Evolutionary conservation across 345 rosid species (phyloP).

Genomic region (Pistacia atlantica): DNA sequence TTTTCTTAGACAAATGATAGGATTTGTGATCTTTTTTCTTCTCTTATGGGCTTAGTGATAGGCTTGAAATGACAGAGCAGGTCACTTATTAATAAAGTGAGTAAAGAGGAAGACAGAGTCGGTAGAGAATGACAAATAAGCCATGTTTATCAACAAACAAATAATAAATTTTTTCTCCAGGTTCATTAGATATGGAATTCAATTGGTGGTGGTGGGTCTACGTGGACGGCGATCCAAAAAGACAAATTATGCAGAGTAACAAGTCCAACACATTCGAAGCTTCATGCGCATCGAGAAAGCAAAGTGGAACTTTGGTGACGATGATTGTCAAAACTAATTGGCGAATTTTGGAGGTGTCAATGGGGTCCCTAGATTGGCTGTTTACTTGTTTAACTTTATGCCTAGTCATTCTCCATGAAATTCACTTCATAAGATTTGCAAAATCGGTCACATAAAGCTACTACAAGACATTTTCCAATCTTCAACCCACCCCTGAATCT

Average conservation of each 20-base stretch:
- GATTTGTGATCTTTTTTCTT: neutral
- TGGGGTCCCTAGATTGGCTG: neutral
- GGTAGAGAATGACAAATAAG: conserved; percentile 9
- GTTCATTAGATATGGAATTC: neutral
- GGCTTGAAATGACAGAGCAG: neutral
- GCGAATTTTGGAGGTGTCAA: neutral
- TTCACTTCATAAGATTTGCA: neutral
- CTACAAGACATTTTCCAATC: too few relatives aligned
- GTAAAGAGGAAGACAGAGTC: neutral
- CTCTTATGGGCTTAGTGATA: neutral
- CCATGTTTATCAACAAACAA: conserved; percentile 10
- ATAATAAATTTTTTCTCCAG: neutral
- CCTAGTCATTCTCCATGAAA: conserved; percentile 11
- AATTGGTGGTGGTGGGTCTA: conserved; percentile 7
- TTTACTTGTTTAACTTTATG: neutral
- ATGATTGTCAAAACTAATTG: conserved; percentile 13
- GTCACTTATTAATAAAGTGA: conserved; percentile 14
- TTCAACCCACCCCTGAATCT: too few relatives aligned
- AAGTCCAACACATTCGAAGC: neutral
- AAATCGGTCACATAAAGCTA: too few relatives aligned
- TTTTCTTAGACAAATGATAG: neutral
- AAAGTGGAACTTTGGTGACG: conserved; percentile 15
- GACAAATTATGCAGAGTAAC: conserved; percentile 9
- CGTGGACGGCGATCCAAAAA: neutral
- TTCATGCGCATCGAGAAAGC: neutral